These are phyloP conservation scores for Metschnikowia cubensis DNA, from an alignment of 805 yeast genomes.

Conservation along the genomic window DNA sequence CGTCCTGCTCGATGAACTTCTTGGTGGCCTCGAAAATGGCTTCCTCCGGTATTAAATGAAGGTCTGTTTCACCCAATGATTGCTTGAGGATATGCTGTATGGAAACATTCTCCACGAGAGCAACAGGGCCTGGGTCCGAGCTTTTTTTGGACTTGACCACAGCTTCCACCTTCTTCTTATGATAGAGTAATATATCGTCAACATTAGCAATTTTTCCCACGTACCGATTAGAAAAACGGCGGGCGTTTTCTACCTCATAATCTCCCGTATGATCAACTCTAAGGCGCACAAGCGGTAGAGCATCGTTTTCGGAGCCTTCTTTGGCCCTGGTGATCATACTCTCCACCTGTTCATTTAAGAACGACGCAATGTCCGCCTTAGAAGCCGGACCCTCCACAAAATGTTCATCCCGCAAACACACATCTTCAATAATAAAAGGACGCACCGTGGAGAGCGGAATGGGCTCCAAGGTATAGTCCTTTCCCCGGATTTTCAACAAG, in stretches of 20 bases:
- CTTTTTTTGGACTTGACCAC: slow-evolving; percentile 8
- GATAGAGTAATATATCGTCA: slow-evolving; percentile 77
- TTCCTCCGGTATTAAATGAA: slow-evolving; percentile 66
- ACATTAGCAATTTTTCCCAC: slow-evolving; percentile 89
- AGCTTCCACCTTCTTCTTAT: slow-evolving; percentile 40
- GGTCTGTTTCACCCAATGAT: slow-evolving; percentile 56
- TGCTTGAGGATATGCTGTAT: slow-evolving; percentile 61
- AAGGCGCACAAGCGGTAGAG: slow-evolving; percentile 71
- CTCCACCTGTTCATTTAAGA: slow-evolving; percentile 62
- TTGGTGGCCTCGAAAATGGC: slow-evolving; percentile 74
- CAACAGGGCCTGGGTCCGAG: not conserved
- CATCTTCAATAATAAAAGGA: slow-evolving; percentile 73
- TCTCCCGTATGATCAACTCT: slow-evolving; percentile 89
- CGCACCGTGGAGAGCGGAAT: slow-evolving; percentile 68
- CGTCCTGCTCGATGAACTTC: slow-evolving; percentile 76
- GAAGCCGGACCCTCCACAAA: slow-evolving; percentile 60
- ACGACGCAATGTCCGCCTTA: slow-evolving; percentile 56
- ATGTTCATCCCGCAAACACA: slow-evolving; percentile 49
- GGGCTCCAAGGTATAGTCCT: slow-evolving; percentile 52
- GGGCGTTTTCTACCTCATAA: slow-evolving; percentile 85
- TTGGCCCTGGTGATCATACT: slow-evolving; percentile 56
- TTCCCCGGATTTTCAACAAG: slow-evolving; percentile 60
- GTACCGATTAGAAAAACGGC: slow-evolving; percentile 84
- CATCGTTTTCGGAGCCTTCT: not conserved
- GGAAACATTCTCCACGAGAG: slow-evolving; percentile 16